Conservation (phyloP, 2,329 filamentous ascomycete species). For the Xylaria multiplex region DNA sequence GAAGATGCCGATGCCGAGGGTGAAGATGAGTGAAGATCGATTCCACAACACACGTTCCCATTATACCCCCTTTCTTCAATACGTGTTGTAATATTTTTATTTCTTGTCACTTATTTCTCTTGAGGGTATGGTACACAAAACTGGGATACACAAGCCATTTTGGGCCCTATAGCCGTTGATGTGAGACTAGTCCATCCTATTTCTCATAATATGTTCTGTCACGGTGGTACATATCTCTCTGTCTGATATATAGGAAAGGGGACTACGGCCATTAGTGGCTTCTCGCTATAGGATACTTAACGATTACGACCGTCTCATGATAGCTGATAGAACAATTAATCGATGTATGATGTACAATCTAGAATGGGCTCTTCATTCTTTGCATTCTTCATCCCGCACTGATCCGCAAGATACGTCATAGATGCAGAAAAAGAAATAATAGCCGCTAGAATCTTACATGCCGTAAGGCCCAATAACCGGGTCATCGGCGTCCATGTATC, state of each 20-base stretch:
- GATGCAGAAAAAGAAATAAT: not conserved
- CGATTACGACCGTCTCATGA: conserved; percentile 24
- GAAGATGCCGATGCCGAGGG: conserved; percentile 48
- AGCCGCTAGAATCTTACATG: conserved; percentile 1
- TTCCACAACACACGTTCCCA: not conserved
- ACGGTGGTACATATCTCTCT: conserved; percentile 16
- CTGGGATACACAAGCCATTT: not conserved
- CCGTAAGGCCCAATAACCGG: conserved; percentile 4
- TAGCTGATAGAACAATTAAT: conserved; percentile 24
- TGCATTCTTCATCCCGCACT: too few species aligned
- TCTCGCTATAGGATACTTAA: conserved; percentile 4
- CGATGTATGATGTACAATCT: conserved; percentile 16
- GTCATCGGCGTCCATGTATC: conserved; percentile 9
- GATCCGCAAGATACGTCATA: not conserved
- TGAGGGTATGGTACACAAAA: conserved; percentile 22
- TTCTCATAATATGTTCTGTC: conserved; percentile 22
- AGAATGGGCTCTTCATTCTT: not conserved
- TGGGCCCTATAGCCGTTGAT: not conserved
- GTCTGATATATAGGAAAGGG: conserved; percentile 3
- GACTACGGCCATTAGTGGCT: not conserved
- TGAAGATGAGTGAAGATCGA: conserved; percentile 41
- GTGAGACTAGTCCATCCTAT: not conserved
- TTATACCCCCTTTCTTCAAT: conserved; percentile 20
- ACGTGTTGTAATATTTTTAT: conserved; percentile 16
- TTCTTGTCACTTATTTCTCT: conserved; percentile 16